Evolutionary conservation across 2,329 filamentous ascomycete genomes (phyloP).

Genomic region (Exophiala xenobiotica): DNA sequence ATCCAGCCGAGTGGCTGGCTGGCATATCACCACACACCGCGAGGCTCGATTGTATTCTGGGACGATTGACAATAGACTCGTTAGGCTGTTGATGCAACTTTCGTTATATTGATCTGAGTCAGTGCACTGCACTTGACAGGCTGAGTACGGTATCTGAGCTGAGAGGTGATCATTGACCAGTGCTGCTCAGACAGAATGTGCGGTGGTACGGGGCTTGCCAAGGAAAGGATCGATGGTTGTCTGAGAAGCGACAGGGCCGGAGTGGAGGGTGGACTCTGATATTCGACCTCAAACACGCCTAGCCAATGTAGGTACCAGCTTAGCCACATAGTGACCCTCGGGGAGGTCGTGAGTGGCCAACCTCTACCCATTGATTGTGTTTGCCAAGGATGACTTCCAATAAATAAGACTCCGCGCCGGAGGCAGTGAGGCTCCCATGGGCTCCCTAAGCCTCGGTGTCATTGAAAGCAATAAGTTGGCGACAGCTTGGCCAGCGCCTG

Average conservation of each 20-base stretch:
- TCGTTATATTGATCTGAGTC: not conserved
- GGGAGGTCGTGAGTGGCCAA: no score
- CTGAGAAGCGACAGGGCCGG: conserved; percentile 1
- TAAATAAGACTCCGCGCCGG: no score
- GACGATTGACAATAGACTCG: not conserved
- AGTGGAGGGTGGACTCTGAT: not conserved
- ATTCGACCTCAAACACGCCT: not conserved
- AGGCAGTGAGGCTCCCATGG: no score
- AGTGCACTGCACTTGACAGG: not conserved
- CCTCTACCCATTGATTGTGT: not conserved
- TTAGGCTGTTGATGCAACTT: not conserved
- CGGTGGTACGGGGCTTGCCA: not conserved
- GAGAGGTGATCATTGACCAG: no score
- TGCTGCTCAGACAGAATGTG: not conserved
- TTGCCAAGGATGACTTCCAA: not conserved
- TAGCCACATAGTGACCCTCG: no score
- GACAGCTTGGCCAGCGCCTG: not conserved
- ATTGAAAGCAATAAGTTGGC: not conserved
- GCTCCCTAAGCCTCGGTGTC: not conserved
- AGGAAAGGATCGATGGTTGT: not conserved
- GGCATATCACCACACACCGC: not conserved
- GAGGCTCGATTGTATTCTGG: not conserved
- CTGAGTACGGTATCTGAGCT: no score
- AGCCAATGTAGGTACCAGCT: not conserved
- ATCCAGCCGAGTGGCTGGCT: not conserved